Evolutionary conservation across 73 alveolate genomes (phyloP), one percentile per base, ranked within the genome.

Genomic region (Paramecium bursaria): DNA sequence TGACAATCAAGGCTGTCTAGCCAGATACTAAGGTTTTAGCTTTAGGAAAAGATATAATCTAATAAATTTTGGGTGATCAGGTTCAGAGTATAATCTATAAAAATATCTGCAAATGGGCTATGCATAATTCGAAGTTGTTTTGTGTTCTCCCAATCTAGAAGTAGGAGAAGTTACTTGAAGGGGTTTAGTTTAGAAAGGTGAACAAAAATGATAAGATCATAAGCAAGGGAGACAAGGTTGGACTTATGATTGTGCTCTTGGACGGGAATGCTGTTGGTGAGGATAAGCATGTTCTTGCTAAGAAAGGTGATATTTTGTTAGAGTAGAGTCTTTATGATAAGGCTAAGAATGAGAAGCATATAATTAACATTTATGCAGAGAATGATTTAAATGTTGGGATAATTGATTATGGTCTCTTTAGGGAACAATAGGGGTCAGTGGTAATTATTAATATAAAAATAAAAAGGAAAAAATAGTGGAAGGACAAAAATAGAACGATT

Each of bases 21-120:
- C 47, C 54, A 23, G 87, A 60, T 26, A 90, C 86, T 6, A 79
- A 85, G 31, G 86, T 90, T n/a, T 47, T 87, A 13, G 87, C 87
- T 25, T 48, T 87, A 1, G 86, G 90, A n/a, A 79, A 90, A 42
- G 93, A 87, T 54, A 75, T 75, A 26, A 50, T 87, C 0, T 39
- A 85, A 19, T 79, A 86, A 33, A 80, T 82, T 25, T 47, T 87
- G 26, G 87, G 91, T 27, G 88, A 87, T 50, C 17, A 85, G 50
- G 85, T 87, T 0, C 61, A 87, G 42, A 26, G 67, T 47, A 85
- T 87, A 17, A 79, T 87, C 17, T 85, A 87, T 27, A 87, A 61
- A 67, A 87, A 87, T 55, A 87, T 85, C n/a, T 54, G 76, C 17
- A 87, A 61, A 90, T 88, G 88, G 88, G 91, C 91, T 73, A 44